Evolutionary conservation across 2,329 filamentous ascomycete genomes (phyloP).

Genomic region (Zasmidium angulare): DNA sequence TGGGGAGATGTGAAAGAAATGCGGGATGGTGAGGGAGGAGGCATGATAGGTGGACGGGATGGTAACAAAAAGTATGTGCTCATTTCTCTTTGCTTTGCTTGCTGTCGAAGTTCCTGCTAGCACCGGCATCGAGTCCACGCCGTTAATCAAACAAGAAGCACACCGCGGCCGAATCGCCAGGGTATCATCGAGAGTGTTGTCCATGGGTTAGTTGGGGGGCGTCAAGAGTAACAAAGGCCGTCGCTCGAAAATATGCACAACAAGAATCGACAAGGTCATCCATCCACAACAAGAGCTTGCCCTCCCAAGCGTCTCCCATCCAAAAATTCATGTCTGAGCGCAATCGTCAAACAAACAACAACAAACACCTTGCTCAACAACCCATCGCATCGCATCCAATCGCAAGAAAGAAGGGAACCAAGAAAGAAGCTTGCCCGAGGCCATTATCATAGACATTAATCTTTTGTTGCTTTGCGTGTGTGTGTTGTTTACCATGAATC

Average conservation of each 20-base stretch:
- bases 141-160: too few species aligned
- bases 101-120: too few species aligned
- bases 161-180: background rate
- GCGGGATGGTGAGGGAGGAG: background rate
- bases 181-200: background rate
- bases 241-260: background rate
- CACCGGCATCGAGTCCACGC: too few species aligned
- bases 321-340: too few species aligned
- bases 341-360: background rate
- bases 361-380: constrained; percentile 3
- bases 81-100: background rate
- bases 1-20: constrained; percentile 74
- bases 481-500: background rate
- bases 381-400: background rate
- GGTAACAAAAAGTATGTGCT: background rate
- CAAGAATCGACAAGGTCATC: too few species aligned
- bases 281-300: too few species aligned
- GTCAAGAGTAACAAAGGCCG: background rate
- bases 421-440: background rate
- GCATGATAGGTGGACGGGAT: background rate
- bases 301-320: too few species aligned
- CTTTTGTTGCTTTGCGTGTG: background rate
- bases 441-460: constrained; percentile 7
- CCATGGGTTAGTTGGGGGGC: too few species aligned
- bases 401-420: background rate